A percentile compares a stretch with the other conserved stretches of the same genome.
Evolutionary conservation across 2,329 filamentous ascomycete species (phyloP).

Genomic region (Pseudocercospora vitis): DNA sequence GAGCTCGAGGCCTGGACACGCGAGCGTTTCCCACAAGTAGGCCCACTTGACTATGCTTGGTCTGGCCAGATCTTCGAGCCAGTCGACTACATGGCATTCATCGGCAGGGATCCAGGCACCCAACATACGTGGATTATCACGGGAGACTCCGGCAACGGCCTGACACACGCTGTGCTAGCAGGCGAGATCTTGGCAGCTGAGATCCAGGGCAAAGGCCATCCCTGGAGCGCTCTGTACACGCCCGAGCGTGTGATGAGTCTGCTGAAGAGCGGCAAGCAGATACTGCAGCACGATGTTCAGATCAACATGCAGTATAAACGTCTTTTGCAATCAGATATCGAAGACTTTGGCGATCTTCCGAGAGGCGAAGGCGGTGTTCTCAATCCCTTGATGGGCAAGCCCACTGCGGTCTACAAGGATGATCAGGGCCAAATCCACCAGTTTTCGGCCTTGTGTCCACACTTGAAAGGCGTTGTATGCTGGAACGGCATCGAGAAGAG

Average conservation of each 20-base stretch:
- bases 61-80: constrained; percentile 60
- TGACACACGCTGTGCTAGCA: constrained; percentile 58
- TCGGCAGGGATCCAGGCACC: constrained; percentile 56
- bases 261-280: constrained; percentile 46
- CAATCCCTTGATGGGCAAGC: constrained; percentile 49
- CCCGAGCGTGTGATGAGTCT: constrained; percentile 51
- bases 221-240: constrained; percentile 53
- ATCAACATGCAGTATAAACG: constrained; percentile 60
- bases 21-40: constrained; percentile 53
- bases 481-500: constrained; percentile 57
- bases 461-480: constrained; percentile 57
- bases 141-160: constrained; percentile 58
- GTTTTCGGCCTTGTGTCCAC: constrained; percentile 58
- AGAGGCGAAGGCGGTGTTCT: constrained; percentile 53
- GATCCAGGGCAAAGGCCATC: constrained; percentile 52
- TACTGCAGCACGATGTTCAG: constrained; percentile 55
- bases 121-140: constrained; percentile 57
- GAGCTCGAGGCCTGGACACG: constrained; percentile 57
- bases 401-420: constrained; percentile 58
- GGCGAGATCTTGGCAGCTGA: constrained; percentile 55
- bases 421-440: constrained; percentile 52
- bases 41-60: constrained; percentile 56
- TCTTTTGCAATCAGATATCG: constrained; percentile 54
- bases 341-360: constrained; percentile 57
- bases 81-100: constrained; percentile 56